Percentiles rank a stretch among this genome's conserved stretches.
These are phyloP conservation scores for Fraxinus floribunda DNA, from an alignment of 305 asterid genomes.

Conservation along the genomic window DNA sequence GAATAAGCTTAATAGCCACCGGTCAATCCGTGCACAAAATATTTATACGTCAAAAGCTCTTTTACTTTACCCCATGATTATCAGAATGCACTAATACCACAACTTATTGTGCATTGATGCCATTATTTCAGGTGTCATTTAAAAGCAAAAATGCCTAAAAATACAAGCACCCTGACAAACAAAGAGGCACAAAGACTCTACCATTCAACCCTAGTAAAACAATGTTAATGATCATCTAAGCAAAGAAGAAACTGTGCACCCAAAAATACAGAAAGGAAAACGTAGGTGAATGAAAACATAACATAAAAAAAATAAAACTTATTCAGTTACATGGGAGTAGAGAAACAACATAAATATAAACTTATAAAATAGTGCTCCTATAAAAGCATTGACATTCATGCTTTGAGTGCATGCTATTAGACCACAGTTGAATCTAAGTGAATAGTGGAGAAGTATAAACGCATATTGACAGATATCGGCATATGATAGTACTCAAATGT, in stretches of 20 bases:
- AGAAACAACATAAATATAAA: slow-evolving; percentile 8
- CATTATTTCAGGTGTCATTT: slow-evolving; percentile 14
- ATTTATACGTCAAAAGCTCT: slow-evolving; percentile 10
- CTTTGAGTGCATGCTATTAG: not conserved
- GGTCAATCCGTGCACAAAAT: slow-evolving; percentile 5
- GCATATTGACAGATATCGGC: not conserved
- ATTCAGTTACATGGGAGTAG: slow-evolving; percentile 8
- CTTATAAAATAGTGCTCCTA: slow-evolving; percentile 5
- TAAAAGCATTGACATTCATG: not conserved
- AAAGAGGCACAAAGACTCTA: not conserved
- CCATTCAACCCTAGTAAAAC: slow-evolving; percentile 18
- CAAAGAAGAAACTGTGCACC: slow-evolving; percentile 14
- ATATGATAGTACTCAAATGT: slow-evolving; percentile 7
- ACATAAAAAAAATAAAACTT: not conserved
- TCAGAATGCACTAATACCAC: slow-evolving; percentile 13
- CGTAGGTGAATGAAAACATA: not conserved
- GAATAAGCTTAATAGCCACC: slow-evolving; percentile 20
- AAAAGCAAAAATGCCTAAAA: slow-evolving; percentile 10
- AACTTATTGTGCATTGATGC: slow-evolving; percentile 4
- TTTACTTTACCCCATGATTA: slow-evolving; percentile 16
- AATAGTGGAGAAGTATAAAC: not conserved
- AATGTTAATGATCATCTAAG: slow-evolving; percentile 14
- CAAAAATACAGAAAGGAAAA: not conserved
- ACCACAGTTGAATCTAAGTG: not conserved
- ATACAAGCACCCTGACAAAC: slow-evolving; percentile 25